Conservation (phyloP, 2,329 filamentous ascomycete genomes). For the Hysterium pulicare region DNA sequence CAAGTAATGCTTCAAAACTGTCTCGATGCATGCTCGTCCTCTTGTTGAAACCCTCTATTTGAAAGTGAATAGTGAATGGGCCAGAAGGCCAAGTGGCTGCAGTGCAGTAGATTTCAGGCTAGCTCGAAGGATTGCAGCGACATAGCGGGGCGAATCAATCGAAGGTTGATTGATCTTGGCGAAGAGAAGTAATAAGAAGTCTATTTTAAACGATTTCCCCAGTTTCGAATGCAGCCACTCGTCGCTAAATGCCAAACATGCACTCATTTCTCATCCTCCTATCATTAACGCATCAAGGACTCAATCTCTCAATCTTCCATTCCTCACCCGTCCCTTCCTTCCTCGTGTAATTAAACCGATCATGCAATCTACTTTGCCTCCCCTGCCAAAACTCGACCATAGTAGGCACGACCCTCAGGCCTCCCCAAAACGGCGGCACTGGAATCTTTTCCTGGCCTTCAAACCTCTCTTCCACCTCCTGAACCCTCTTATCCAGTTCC, state of each 20-base stretch:
- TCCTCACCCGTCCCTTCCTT: conserved; percentile 45
- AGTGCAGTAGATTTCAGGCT: too few relatives aligned
- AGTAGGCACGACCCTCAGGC: conserved; percentile 78
- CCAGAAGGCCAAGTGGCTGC: too few relatives aligned
- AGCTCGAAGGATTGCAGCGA: too few relatives aligned
- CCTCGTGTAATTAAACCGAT: conserved; percentile 82
- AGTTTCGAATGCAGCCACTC: too few relatives aligned
- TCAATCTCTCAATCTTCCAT: conserved; percentile 71
- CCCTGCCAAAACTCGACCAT: conserved; percentile 96
- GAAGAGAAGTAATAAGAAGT: too few relatives aligned
- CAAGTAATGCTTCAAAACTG: too few relatives aligned
- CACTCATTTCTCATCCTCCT: background rate
- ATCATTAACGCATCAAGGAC: conserved; percentile 51
- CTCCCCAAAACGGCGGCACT: conserved; percentile 92
- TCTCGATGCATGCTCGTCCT: too few relatives aligned
- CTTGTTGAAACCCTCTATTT: too few relatives aligned
- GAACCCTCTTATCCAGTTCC: conserved; percentile 73
- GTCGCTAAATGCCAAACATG: background rate
- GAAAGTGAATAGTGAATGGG: too few relatives aligned
- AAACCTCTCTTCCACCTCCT: conserved; percentile 73
- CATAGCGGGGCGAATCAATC: too few relatives aligned
- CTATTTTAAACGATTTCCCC: too few relatives aligned
- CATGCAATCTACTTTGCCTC: conserved; percentile 82
- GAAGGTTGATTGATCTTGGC: too few relatives aligned
- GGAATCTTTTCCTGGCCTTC: conserved; percentile 75